phyloP scores from a whole-genome alignment of 1,284 basidiomycete genomes.

The Pseudomicrostroma phylloplanum region DNA sequence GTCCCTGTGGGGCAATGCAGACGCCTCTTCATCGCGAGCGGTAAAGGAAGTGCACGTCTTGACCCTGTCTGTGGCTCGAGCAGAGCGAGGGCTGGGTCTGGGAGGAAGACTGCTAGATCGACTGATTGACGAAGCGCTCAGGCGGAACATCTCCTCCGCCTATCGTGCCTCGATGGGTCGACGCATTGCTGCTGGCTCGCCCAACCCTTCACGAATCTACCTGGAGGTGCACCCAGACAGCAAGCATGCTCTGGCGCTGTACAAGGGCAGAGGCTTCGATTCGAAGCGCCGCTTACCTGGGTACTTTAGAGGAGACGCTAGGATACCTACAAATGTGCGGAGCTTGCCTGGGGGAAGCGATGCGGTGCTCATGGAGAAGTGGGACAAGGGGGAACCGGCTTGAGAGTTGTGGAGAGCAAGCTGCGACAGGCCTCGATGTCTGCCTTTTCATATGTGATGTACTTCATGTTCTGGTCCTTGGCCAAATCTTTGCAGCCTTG shows the following conservation, averaged over 20 bases:
- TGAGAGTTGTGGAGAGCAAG: too few relatives aligned
- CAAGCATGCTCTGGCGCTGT: constrained; percentile 26
- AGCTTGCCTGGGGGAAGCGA: constrained; percentile 33
- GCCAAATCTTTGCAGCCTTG: too few relatives aligned
- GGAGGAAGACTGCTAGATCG: constrained; percentile 29
- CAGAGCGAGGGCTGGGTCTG: constrained; percentile 36
- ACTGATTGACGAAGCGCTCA: constrained; percentile 26
- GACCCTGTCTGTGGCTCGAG: constrained; percentile 29
- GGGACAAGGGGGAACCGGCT: constrained; percentile 6
- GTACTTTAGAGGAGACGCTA: constrained; percentile 33
- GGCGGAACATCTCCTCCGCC: constrained; percentile 7
- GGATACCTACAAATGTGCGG: constrained; percentile 27
- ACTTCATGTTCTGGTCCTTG: too few relatives aligned
- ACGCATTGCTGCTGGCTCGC: constrained; percentile 1
- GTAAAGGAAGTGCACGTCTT: constrained; percentile 30
- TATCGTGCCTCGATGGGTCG: neutral
- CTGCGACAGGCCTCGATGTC: too few relatives aligned
- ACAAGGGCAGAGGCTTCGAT: constrained; percentile 23
- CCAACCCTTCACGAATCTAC: constrained; percentile 20
- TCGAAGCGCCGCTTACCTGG: constrained; percentile 13
- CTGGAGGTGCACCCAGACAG: constrained; percentile 39
- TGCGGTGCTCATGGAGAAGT: constrained; percentile 30
- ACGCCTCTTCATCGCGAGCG: neutral
- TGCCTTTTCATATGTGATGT: too few relatives aligned
- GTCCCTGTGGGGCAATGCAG: constrained; percentile 10